Percentiles rank a stretch among this genome's conserved stretches.
These are phyloP conservation scores for Tagetes erecta DNA, from an alignment of 129 eudicot species.

Conservation along the genomic window DNA sequence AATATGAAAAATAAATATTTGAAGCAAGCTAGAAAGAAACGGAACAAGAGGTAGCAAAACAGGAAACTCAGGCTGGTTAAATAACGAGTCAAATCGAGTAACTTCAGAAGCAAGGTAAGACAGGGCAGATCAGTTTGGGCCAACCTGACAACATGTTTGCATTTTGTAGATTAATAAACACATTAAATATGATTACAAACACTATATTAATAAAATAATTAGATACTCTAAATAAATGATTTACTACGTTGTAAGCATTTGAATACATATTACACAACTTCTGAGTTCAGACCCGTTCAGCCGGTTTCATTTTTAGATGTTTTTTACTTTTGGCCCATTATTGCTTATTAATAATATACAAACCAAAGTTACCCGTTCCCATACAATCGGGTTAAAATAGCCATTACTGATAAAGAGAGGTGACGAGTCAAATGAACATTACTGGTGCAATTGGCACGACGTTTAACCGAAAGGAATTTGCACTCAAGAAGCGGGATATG, in stretches of 20 bases:
- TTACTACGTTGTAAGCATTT: constrained; percentile 2
- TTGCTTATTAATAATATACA: background rate
- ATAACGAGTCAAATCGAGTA: background rate
- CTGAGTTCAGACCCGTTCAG: constrained; percentile 1
- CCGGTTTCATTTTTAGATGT: background rate
- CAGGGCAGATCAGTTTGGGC: background rate
- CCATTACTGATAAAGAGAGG: background rate
- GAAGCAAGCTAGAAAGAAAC: constrained; percentile 3
- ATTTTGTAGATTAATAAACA: background rate
- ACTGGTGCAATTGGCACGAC: constrained; percentile 85
- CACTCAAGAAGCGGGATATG: constrained; percentile 64
- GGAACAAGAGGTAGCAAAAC: background rate
- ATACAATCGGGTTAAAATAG: background rate
- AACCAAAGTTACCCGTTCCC: background rate
- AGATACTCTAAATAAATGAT: background rate
- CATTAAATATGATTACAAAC: background rate
- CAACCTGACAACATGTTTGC: background rate
- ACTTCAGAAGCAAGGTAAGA: background rate
- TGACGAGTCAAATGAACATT: constrained; percentile 17
- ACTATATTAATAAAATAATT: background rate
- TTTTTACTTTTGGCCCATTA: background rate
- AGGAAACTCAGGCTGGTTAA: background rate
- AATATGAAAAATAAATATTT: constrained; percentile 9
- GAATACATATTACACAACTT: background rate
- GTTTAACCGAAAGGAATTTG: constrained; percentile 77